Conservation (phyloP, 352 stramenopile species). For the Globisporangium megalacanthum region DNA sequence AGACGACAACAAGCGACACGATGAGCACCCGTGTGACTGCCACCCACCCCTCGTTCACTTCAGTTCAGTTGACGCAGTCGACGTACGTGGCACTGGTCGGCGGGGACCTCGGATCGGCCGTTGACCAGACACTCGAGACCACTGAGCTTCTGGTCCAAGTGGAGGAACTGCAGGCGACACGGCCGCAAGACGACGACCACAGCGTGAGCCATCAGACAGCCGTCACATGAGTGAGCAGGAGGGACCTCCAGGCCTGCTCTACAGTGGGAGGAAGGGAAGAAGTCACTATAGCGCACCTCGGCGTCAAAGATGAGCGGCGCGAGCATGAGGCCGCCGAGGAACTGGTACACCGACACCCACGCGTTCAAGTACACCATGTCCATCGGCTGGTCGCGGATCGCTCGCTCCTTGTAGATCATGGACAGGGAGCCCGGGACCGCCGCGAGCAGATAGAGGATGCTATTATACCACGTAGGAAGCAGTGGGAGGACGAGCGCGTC, state of each 20-base stretch:
- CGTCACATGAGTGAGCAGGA: neutral
- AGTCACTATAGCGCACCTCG: constrained; percentile 21
- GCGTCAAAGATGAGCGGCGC: constrained; percentile 81
- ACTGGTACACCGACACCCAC: constrained; percentile 84
- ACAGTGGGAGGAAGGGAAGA: neutral
- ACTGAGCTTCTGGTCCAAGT: constrained; percentile 78
- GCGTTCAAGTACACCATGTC: constrained; percentile 86
- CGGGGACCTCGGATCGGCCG: constrained; percentile 54
- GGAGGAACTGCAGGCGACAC: constrained; percentile 25
- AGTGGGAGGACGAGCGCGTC: neutral
- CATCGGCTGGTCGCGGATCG: constrained; percentile 79
- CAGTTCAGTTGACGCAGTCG: neutral
- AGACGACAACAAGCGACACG: neutral
- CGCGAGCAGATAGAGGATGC: constrained; percentile 73
- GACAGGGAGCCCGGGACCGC: constrained; percentile 72
- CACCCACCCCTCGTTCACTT: neutral
- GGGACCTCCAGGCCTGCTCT: too few species aligned
- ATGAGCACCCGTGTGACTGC: neutral
- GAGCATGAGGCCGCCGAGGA: constrained; percentile 73
- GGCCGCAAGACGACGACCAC: neutral
- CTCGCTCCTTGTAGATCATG: constrained; percentile 84
- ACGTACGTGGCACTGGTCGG: constrained; percentile 73
- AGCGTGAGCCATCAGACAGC: neutral
- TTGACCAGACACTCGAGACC: constrained; percentile 78
- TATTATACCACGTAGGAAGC: constrained; percentile 8